These are phyloP conservation scores for Ramaria rubella DNA, from an alignment of 768 basidiomycete genomes.

Conservation along the genomic window DNA sequence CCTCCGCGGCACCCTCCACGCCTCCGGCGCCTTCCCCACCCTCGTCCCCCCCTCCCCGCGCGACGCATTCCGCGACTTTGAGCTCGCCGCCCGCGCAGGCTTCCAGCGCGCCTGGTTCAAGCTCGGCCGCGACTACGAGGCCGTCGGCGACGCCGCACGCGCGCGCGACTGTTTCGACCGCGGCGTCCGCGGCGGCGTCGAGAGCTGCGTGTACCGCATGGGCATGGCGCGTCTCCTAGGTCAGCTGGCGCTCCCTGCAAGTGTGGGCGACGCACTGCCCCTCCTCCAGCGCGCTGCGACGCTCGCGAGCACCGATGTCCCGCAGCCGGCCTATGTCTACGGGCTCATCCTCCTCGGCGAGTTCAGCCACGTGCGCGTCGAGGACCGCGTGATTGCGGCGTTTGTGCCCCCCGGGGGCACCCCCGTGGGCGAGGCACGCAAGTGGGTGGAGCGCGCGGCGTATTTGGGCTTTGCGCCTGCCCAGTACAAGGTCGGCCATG, in stretches of 20 bases:
- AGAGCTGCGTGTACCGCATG: conserved; percentile 71
- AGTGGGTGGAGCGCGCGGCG: conserved; percentile 77
- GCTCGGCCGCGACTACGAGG: conserved; percentile 87
- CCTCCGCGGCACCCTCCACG: conserved; percentile 65
- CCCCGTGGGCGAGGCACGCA: conserved; percentile 57
- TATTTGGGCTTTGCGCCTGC: conserved; percentile 79
- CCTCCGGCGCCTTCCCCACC: conserved; percentile 66
- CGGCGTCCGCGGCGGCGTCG: conserved; percentile 67
- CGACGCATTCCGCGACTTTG: conserved; percentile 84
- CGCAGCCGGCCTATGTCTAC: conserved; percentile 85
- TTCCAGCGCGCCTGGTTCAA: conserved; percentile 84
- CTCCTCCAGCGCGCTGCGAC: conserved; percentile 75
- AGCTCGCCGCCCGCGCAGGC: conserved; percentile 72
- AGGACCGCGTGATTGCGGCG: conserved; percentile 24
- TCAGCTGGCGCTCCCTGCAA: conserved; percentile 61
- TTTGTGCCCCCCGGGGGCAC: conserved; percentile 45
- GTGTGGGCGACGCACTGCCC: conserved; percentile 53
- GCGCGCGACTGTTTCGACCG: conserved; percentile 85
- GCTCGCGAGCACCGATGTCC: conserved; percentile 63
- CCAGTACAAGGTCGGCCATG: conserved; percentile 89
- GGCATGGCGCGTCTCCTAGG: conserved; percentile 91
- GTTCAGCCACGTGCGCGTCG: conserved; percentile 56
- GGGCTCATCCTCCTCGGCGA: conserved; percentile 83
- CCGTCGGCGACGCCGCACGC: conserved; percentile 63
- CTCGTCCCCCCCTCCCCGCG: conserved; percentile 62